Evolutionary conservation across 176 grass and related monocot species (phyloP).

Genomic region (Oryza brachyantha): DNA sequence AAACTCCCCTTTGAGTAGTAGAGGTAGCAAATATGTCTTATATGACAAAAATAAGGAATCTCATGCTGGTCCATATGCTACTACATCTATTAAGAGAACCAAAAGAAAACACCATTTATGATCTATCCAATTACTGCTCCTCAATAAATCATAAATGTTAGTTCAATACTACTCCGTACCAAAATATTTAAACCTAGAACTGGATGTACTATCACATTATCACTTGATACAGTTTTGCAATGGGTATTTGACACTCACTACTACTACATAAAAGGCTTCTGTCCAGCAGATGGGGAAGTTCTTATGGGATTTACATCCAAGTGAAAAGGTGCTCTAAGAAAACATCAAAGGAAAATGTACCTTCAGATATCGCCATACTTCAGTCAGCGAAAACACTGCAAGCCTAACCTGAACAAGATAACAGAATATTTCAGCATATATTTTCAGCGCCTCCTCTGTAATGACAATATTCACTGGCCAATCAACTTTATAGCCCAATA

Average conservation of each 20-base stretch:
- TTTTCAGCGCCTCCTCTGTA: constrained; percentile 71
- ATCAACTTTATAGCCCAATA: constrained; percentile 90
- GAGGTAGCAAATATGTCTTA: constrained; percentile 10
- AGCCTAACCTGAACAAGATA: constrained; percentile 82
- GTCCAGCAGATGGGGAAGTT: not conserved
- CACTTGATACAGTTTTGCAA: too few species aligned
- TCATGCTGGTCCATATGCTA: not conserved
- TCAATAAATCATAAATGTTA: constrained; percentile 14
- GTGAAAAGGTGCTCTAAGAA: constrained; percentile 20
- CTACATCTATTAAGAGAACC: constrained; percentile 8
- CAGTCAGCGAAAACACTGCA: constrained; percentile 76
- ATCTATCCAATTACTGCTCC: not conserved
- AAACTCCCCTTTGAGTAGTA: too few species aligned
- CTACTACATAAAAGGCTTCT: constrained; percentile 20
- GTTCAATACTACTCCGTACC: not conserved
- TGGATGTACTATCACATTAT: too few species aligned
- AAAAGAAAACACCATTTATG: not conserved
- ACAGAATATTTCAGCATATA: constrained; percentile 93
- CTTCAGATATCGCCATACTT: constrained; percentile 80
- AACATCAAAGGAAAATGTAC: constrained; percentile 37
- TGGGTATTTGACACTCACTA: not conserved
- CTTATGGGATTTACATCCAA: constrained; percentile 7
- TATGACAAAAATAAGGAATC: not conserved
- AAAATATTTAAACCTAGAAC: too few species aligned
- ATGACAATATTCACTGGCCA: constrained; percentile 94